Evolutionary conservation across 495 filamentous ascomycete species (phyloP), one percentile per base, ranked within the genome.

Genomic region (Xylaria telfairii): DNA sequence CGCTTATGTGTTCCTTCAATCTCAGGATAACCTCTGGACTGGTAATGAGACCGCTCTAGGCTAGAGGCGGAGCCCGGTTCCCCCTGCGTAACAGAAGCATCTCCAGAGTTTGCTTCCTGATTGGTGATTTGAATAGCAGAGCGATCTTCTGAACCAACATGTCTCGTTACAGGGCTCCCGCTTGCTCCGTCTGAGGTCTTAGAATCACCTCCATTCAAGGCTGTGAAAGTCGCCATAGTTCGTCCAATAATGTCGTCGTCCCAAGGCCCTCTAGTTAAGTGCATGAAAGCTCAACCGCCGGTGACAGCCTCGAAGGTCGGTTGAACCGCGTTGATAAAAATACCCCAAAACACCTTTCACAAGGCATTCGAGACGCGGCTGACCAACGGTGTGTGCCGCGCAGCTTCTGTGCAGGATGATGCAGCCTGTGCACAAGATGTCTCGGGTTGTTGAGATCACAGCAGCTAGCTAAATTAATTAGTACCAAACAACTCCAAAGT

Each of bases 1-100:
- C 87, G 84, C 75, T 89, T 89, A 71, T 87, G 83, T 24, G 81
- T 77, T 5, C 69, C 68, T 63, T 87, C 85, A 19, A 57, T 68
- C 21, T 84, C 81, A 5, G 80, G 60, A 72, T 83, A 82, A 49
- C 68, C n/a, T 21, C 78, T 56, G 17, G 82, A 71, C 39, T 78
- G 78, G 72, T 79, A 81, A 39, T 78, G 80, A 17, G 77, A 68
- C 60, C 81, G 77, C 21, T 85, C 82, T 68, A 80, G 74, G 42
- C 72, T 79, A 2, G 81, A 65, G 39, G 67, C 72, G 47, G 75
- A 70, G 76, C 80, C 81, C 61, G 71, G 71, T 34, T 82, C 80
- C 62, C 70, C 74, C 63, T 80, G 80, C 60, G 63, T 76, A 9
- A 74, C 62, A 51, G 79, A 66, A 34, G 70, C 42, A 32, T 80